These are phyloP conservation scores for Termitomyces sp. DNA, from an alignment of 768 basidiomycete species.

Conservation along the genomic window DNA sequence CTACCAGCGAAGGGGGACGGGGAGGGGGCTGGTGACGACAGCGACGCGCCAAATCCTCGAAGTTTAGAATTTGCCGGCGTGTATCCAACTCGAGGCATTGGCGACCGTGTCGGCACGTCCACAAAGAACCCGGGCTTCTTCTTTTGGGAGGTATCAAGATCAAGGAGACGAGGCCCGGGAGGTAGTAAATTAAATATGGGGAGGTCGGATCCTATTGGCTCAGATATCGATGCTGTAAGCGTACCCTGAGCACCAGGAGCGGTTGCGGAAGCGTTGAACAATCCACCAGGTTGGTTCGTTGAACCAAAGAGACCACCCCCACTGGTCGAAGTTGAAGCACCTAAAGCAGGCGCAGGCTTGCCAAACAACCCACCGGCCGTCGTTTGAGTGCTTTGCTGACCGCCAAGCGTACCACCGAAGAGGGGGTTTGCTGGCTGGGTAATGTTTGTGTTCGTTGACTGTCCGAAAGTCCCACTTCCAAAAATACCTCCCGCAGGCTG, in stretches of 20 bases:
- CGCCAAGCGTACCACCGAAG: conserved; percentile 49
- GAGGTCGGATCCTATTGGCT: conserved; percentile 69
- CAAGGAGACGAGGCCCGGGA: conserved; percentile 57
- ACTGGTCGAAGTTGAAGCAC: conserved; percentile 32
- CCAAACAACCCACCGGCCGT: conserved; percentile 48
- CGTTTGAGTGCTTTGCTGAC: conserved; percentile 33
- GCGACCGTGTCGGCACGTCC: conserved; percentile 70
- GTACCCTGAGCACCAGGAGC: conserved; percentile 47
- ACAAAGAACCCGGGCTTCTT: conserved; percentile 75
- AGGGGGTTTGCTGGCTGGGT: conserved; percentile 26
- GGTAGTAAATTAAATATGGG: conserved; percentile 75
- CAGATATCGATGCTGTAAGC: conserved; percentile 82
- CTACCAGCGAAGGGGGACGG: conserved; percentile 29
- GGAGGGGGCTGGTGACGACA: conserved; percentile 32
- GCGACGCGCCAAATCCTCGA: conserved; percentile 60
- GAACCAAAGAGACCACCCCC: conserved; percentile 35
- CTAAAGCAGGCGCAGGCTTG: conserved; percentile 40
- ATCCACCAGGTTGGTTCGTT: conserved; percentile 24
- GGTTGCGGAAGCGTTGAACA: conserved; percentile 33
- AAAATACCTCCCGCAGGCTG: conserved; percentile 31
- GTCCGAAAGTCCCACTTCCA: conserved; percentile 30
- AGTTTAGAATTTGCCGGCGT: conserved; percentile 63
- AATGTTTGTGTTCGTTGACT: conserved; percentile 17
- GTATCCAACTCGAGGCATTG: conserved; percentile 64
- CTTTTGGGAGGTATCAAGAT: conserved; percentile 57